A percentile compares a stretch with the other conserved stretches of the same genome.
These are phyloP conservation scores for Phytopythium kandeliae DNA, from an alignment of 352 stramenopile species.

Conservation along the genomic window DNA sequence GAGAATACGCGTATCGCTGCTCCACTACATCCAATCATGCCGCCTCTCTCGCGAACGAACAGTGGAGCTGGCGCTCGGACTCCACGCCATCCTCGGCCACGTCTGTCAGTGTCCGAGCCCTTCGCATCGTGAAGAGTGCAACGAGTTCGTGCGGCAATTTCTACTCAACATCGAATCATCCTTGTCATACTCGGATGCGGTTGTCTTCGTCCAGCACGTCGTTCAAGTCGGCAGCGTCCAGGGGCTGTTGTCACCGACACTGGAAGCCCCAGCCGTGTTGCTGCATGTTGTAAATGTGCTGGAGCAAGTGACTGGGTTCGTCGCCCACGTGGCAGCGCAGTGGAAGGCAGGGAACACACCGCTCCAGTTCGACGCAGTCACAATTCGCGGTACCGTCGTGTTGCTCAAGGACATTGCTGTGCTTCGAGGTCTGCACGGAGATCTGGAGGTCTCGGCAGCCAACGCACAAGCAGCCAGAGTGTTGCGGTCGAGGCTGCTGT, in stretches of 20 bases:
- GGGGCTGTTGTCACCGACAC: conserved; percentile 14
- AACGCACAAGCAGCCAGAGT: neutral
- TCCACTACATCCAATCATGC: conserved; percentile 37
- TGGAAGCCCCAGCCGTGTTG: conserved; percentile 7
- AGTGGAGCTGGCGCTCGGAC: conserved; percentile 25
- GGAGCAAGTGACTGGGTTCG: conserved; percentile 21
- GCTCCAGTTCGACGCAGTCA: conserved; percentile 32
- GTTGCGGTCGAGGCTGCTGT: conserved; percentile 6
- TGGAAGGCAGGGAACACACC: conserved; percentile 19
- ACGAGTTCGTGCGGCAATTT: conserved; percentile 34
- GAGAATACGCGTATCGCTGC: conserved; percentile 34
- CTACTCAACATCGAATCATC: conserved; percentile 30
- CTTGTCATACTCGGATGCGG: conserved; percentile 29
- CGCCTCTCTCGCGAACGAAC: conserved; percentile 39
- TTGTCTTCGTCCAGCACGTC: conserved; percentile 30
- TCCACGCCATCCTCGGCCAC: conserved; percentile 43
- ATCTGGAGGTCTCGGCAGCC: neutral
- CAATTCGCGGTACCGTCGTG: conserved; percentile 32
- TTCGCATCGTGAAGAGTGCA: conserved; percentile 37
- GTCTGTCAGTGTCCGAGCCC: conserved; percentile 24
- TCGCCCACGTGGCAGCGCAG: conserved; percentile 11
- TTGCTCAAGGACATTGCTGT: conserved; percentile 44
- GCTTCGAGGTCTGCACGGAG: conserved; percentile 11
- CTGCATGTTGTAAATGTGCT: conserved; percentile 23
- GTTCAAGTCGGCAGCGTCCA: conserved; percentile 16